These are phyloP conservation scores for Yarrowia sp. DNA, from an alignment of 805 yeast species.

Conservation along the genomic window DNA sequence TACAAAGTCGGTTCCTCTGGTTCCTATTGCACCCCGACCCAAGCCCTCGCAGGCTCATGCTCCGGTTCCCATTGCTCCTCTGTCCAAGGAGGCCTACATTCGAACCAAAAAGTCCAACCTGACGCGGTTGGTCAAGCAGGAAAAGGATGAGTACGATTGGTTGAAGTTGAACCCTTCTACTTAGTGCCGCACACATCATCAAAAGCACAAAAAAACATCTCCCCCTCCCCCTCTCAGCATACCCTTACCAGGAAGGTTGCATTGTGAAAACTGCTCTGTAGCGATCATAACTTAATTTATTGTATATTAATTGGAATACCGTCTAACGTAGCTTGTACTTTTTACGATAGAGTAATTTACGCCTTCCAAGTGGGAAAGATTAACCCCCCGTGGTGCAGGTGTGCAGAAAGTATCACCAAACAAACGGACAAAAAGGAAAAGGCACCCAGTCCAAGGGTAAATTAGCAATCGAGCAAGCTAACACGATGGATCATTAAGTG, in stretches of 20 bases:
- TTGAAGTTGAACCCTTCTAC: constrained; percentile 12
- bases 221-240: no score
- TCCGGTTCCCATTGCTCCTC: constrained; percentile 24
- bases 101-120: constrained; percentile 19
- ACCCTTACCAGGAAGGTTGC: constrained; percentile 2
- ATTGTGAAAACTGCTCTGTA: constrained; percentile 4
- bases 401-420: no score
- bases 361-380: not conserved
- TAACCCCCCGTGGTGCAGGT: no score
- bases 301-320: not conserved
- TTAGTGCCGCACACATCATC: not conserved
- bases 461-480: no score
- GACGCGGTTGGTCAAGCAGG: constrained; percentile 26
- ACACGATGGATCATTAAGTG: no score
- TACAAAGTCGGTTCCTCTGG: constrained; percentile 20
- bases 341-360: no score
- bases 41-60: constrained; percentile 15
- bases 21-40: constrained; percentile 18
- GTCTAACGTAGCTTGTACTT: not conserved
- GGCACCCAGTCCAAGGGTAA: no score
- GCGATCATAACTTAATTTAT: constrained; percentile 24
- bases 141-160: constrained; percentile 24
- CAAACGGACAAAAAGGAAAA: no score
- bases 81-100: constrained; percentile 23
- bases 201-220: not conserved